Percentiles rank a stretch among this genome's conserved stretches.
Evolutionary conservation across 2,329 filamentous ascomycete species (phyloP).

Genomic region (Scedosporium minutisporum): DNA sequence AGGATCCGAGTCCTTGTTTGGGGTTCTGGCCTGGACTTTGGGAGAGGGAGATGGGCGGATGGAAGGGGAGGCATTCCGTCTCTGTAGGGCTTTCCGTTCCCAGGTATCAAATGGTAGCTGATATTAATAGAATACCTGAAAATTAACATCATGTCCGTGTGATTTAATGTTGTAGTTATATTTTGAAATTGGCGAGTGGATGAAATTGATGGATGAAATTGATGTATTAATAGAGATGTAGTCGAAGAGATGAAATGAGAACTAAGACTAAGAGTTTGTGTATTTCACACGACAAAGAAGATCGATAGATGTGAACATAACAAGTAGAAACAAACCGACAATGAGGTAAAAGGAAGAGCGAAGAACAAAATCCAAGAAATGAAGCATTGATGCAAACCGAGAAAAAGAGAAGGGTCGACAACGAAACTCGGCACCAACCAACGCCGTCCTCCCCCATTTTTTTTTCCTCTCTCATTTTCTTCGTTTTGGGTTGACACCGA

Average conservation of each 20-base stretch:
- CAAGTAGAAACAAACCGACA: neutral
- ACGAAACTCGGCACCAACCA: neutral
- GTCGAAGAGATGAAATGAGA: too few relatives aligned
- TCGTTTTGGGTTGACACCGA: too few relatives aligned
- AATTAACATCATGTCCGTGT: neutral
- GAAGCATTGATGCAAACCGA: too few relatives aligned
- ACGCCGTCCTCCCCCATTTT: neutral
- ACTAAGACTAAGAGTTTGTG: too few relatives aligned
- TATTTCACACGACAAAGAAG: neutral
- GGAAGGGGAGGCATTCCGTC: neutral
- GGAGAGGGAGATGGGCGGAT: neutral
- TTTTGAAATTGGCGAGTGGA: too few relatives aligned
- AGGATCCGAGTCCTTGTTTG: slow-evolving; percentile 1
- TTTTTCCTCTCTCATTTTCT: neutral
- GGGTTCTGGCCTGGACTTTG: neutral
- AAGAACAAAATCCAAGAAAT: neutral
- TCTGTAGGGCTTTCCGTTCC: neutral
- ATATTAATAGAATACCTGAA: slow-evolving; percentile 1
- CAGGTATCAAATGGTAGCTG: neutral
- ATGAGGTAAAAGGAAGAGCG: neutral
- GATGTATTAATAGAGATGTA: too few relatives aligned
- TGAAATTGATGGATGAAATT: too few relatives aligned
- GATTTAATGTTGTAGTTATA: too few relatives aligned
- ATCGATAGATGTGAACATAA: neutral
- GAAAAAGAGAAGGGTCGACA: neutral